Conservation (phyloP, 2,329 filamentous ascomycete genomes). For the Chlorencoelia australis region DNA sequence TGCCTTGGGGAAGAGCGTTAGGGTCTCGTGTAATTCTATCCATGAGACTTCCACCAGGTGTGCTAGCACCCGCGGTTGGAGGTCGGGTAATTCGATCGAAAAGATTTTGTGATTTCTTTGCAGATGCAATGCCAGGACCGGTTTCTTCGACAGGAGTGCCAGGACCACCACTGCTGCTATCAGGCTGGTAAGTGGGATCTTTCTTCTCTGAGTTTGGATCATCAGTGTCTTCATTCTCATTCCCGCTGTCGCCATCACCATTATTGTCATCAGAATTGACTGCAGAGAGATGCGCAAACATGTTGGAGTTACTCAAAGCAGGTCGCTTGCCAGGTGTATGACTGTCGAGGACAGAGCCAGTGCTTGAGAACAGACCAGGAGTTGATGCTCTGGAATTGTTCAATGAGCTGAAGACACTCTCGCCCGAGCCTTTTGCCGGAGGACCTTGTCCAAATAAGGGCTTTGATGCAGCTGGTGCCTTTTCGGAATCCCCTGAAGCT, state of each 20-base stretch:
- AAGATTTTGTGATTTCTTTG: constrained; percentile 17
- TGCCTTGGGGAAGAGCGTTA: constrained; percentile 35
- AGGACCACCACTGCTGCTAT: constrained; percentile 11
- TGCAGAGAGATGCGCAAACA: constrained; percentile 51
- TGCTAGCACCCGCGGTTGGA: constrained; percentile 22
- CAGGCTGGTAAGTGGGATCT: constrained; percentile 19
- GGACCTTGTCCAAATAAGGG: constrained; percentile 27
- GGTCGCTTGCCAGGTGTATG: constrained; percentile 14
- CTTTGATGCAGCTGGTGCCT: constrained; percentile 5
- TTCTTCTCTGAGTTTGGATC: constrained; percentile 28
- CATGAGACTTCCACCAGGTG: constrained; percentile 42
- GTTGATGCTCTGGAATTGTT: constrained; percentile 21
- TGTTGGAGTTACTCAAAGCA: constrained; percentile 35
- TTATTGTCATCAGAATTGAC: constrained; percentile 32
- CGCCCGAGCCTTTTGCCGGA: constrained; percentile 28
- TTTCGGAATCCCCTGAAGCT: background rate
- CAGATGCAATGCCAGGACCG: constrained; percentile 19
- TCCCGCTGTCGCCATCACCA: constrained; percentile 33
- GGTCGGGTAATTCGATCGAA: too few species aligned
- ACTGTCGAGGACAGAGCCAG: constrained; percentile 21
- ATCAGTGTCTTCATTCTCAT: constrained; percentile 34
- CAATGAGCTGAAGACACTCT: constrained; percentile 15
- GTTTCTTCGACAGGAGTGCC: constrained; percentile 19
- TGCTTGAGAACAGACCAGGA: constrained; percentile 16
- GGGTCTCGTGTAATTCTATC: constrained; percentile 42